phyloP scores from a whole-genome alignment of 176 grass and related monocot species.

The Bolboschoenus planiculmis region DNA sequence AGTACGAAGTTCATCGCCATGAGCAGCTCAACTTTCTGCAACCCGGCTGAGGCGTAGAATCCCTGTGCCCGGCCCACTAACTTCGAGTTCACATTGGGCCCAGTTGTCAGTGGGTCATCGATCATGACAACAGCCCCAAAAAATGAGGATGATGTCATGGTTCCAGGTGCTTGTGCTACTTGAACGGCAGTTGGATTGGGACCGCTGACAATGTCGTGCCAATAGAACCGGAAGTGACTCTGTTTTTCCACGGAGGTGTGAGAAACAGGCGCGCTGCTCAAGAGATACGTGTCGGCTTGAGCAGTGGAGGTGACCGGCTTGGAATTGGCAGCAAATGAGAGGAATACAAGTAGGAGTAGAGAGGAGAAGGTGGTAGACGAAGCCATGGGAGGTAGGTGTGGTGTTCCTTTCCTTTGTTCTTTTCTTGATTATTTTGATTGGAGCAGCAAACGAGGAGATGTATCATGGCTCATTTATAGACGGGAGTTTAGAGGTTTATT shows the following conservation, averaged over 20 bases:
- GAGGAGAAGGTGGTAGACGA: not conserved
- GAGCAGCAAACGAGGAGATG: not conserved
- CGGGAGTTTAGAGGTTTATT: not conserved
- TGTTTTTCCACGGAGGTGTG: not conserved
- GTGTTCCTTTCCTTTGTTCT: not conserved
- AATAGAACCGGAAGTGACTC: constrained; percentile 45
- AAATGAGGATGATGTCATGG: constrained; percentile 20
- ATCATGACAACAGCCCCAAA: constrained; percentile 59
- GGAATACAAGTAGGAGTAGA: not conserved
- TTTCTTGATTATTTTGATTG: not conserved
- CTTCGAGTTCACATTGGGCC: not conserved
- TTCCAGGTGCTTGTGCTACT: constrained; percentile 30
- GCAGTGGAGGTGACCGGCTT: not conserved
- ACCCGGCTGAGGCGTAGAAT: constrained; percentile 42
- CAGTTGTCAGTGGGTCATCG: constrained; percentile 57
- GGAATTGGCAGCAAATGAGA: not conserved
- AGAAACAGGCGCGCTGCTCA: not conserved
- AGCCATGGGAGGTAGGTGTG: not conserved
- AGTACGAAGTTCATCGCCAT: constrained; percentile 80
- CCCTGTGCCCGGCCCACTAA: constrained; percentile 67
- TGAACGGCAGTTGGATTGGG: constrained; percentile 35
- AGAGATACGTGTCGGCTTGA: not conserved
- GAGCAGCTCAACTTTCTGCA: constrained; percentile 27
- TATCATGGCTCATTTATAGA: not conserved
- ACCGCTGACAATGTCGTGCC: constrained; percentile 45